Evolutionary conservation across 2,329 filamentous ascomycete species (phyloP), one percentile per base, ranked within the genome.

Genomic region (Ilyonectria robusta): DNA sequence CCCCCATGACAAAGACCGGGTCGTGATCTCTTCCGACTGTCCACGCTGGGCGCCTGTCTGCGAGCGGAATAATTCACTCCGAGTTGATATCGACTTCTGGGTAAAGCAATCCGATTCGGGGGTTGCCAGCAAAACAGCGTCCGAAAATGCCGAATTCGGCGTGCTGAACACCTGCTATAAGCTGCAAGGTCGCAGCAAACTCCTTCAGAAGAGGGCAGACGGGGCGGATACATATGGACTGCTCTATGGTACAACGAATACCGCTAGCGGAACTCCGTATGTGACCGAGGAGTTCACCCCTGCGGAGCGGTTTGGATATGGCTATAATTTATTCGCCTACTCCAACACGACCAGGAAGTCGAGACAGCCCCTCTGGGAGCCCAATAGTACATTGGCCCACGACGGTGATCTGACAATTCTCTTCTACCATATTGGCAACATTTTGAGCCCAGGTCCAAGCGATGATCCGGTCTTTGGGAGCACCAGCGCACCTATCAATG

Each of bases 81-180:
- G 51, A 55, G n/a, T 55, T 21, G 51, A 55, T 35, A 17, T 55
- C 33, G 51, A 55, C 35, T 55, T 55, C 33, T 55, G 51, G 51
- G 51, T 55, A 15, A 55, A 55, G 51, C 51, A 55, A n/a, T 55
- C 51, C 7, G 31, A 55, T 3, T 31, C 21, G 19, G 51, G 51
- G 13, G 33, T 55, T 19, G 33, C 31, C 51, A 55, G 51, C 51
- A 26, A 40, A 23, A 23, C 33, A 35, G 6, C 31, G n/a, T 55
- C 51, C 4, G 29, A 21, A 13, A 42, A 55, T 26, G 31, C 51
- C 31, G 51, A 55, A 31, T 55, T 55, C 33, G 51, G 44, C n/a
- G 44, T 48, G n/a, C 44, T 48, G 19, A 48, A 48, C 44, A 48
- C 44, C n/a, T 48, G 44, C 44, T 48, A 48, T 26, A 48, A 48